Conservation (phyloP, 768 basidiomycete genomes). For the Termitomyces heimii region DNA sequence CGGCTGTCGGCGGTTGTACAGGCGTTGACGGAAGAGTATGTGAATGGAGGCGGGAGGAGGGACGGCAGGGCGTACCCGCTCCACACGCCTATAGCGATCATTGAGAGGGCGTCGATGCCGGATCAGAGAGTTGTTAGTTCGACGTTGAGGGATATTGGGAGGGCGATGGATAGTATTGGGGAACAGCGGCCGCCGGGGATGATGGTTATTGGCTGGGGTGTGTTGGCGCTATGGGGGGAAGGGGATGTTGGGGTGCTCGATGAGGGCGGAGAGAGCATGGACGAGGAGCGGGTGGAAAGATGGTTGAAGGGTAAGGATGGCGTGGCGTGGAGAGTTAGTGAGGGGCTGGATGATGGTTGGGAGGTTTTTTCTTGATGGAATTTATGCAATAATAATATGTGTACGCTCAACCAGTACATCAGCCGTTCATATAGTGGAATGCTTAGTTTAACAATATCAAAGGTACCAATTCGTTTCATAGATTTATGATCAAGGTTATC, state of each 20-base stretch:
- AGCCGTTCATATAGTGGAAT: too few relatives aligned
- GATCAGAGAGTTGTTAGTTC: conserved; percentile 85
- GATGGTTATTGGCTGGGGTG: conserved; percentile 93
- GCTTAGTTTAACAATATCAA: too few relatives aligned
- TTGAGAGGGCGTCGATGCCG: conserved; percentile 91
- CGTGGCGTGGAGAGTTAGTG: conserved; percentile 54
- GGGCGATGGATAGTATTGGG: conserved; percentile 66
- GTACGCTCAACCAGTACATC: too few relatives aligned
- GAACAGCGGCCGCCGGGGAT: conserved; percentile 95
- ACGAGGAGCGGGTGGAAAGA: conserved; percentile 38
- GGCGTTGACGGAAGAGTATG: conserved; percentile 35
- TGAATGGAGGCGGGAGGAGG: conserved; percentile 7
- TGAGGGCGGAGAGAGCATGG: conserved; percentile 37
- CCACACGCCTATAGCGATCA: conserved; percentile 81
- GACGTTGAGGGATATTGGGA: conserved; percentile 67
- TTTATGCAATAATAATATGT: not conserved
- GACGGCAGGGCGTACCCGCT: conserved; percentile 59
- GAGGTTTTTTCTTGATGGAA: conserved; percentile 13
- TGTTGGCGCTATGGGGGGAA: conserved; percentile 64
- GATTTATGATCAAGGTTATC: too few relatives aligned
- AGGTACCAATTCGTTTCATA: too few relatives aligned
- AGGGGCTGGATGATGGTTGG: conserved; percentile 51
- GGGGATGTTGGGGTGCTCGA: conserved; percentile 74
- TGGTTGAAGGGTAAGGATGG: conserved; percentile 56
- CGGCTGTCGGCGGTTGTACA: conserved; percentile 67